phyloP scores from a whole-genome alignment of 2,329 filamentous ascomycete genomes.

The Paecilomyces sp. region DNA sequence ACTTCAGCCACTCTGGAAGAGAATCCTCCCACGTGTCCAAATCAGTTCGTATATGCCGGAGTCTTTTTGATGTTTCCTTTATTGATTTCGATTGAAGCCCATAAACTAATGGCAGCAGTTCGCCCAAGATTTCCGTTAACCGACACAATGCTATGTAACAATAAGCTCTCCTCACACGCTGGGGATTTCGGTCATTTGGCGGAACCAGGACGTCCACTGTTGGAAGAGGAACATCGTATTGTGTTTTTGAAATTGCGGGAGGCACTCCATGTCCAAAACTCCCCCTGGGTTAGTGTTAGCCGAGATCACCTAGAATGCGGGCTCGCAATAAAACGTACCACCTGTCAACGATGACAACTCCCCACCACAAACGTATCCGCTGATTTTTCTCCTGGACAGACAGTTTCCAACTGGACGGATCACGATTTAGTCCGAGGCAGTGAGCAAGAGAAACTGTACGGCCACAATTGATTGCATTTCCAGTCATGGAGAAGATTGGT shows the following conservation, averaged over 20 bases:
- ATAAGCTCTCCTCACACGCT: constrained; percentile 40
- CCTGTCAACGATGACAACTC: constrained; percentile 49
- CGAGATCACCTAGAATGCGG: neutral
- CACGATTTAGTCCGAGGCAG: constrained; percentile 49
- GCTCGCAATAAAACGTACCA: constrained; percentile 30
- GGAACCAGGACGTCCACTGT: constrained; percentile 35
- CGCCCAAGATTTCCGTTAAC: constrained; percentile 41
- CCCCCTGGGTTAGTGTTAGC: constrained; percentile 31
- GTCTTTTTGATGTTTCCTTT: constrained; percentile 38
- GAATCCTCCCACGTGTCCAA: constrained; percentile 40
- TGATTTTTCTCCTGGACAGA: constrained; percentile 44
- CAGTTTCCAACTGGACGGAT: constrained; percentile 48
- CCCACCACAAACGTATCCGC: constrained; percentile 51
- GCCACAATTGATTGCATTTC: constrained; percentile 49
- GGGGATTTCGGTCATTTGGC: constrained; percentile 27
- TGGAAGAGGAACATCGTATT: constrained; percentile 51
- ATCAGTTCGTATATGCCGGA: constrained; percentile 39
- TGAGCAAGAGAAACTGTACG: constrained; percentile 49
- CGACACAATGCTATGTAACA: constrained; percentile 49
- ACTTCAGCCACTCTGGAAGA: constrained; percentile 36
- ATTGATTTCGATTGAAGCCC: constrained; percentile 36
- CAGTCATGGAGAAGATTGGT: constrained; percentile 54
- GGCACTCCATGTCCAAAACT: constrained; percentile 51
- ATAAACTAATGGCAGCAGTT: constrained; percentile 40
- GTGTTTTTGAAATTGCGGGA: constrained; percentile 45